These are phyloP conservation scores for Inosperma sp. DNA, from an alignment of 768 basidiomycete genomes.

Conservation along the genomic window DNA sequence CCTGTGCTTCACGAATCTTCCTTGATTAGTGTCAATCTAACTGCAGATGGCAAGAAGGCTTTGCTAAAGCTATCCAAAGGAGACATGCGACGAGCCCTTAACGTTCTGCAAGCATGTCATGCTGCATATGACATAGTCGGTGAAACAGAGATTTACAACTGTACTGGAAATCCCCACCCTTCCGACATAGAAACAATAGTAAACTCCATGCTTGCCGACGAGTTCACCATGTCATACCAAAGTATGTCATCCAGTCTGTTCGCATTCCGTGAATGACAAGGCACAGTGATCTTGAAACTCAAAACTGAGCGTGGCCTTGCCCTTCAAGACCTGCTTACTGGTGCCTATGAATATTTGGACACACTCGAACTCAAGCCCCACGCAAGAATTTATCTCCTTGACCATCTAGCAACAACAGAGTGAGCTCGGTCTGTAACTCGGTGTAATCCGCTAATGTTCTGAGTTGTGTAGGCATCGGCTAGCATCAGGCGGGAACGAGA, in stretches of 20 bases:
- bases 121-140: conserved; percentile 89
- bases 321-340: conserved; percentile 87
- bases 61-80: conserved; percentile 92
- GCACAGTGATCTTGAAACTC: conserved; percentile 76
- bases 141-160: conserved; percentile 92
- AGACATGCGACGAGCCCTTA: conserved; percentile 96
- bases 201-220: conserved; percentile 92
- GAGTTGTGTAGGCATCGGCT: conserved; percentile 65
- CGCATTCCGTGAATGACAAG: conserved; percentile 2
- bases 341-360: conserved; percentile 87
- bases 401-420: conserved; percentile 95
- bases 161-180: conserved; percentile 95
- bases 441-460: neutral
- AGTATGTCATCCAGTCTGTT: conserved; percentile 40
- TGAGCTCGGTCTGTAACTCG: conserved; percentile 37
- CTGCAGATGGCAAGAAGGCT: conserved; percentile 81
- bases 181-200: conserved; percentile 91
- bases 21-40: conserved; percentile 74
- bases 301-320: conserved; percentile 93
- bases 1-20: neutral
- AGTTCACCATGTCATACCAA: conserved; percentile 88
- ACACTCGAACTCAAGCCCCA: conserved; percentile 81
- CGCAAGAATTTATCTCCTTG: conserved; percentile 86
- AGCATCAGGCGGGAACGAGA: conserved; percentile 90
- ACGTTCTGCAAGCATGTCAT: conserved; percentile 96